Conservation (phyloP, 2,329 filamentous ascomycete genomes). For the Sporothrix globosa region DNA sequence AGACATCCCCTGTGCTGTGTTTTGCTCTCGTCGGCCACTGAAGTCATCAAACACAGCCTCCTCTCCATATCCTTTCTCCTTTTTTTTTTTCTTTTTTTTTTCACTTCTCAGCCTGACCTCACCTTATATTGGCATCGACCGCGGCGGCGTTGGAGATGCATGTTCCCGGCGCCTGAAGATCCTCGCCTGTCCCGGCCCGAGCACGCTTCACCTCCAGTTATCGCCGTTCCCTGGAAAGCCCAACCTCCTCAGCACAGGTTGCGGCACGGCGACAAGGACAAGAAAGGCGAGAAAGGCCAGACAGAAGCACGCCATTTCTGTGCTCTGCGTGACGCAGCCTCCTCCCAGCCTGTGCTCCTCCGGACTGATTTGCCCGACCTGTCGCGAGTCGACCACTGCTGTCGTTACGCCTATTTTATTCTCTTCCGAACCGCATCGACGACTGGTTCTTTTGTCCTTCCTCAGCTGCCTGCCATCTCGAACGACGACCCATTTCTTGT, state of each 20-base stretch:
- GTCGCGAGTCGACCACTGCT: background rate
- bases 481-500: background rate
- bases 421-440: background rate
- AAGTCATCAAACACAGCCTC: no score
- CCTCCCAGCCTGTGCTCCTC: background rate
- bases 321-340: background rate
- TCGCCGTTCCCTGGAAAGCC: background rate
- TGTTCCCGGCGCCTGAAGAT: background rate
- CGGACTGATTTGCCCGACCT: background rate
- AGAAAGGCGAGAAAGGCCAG: background rate
- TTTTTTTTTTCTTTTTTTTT: background rate
- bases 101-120: background rate
- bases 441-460: background rate
- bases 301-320: constrained; percentile 1
- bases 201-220: background rate
- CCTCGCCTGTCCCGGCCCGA: background rate
- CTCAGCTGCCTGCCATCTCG: background rate
- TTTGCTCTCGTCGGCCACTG: background rate
- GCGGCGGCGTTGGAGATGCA: background rate
- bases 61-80: background rate
- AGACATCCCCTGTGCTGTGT: background rate
- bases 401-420: background rate
- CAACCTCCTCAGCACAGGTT: background rate
- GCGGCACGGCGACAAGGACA: background rate
- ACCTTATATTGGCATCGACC: constrained; percentile 5